A percentile compares a stretch with the other conserved stretches of the same genome.
Evolutionary conservation across 306 rosid species (phyloP).

Genomic region (Ammopiptanthus mongolicus): DNA sequence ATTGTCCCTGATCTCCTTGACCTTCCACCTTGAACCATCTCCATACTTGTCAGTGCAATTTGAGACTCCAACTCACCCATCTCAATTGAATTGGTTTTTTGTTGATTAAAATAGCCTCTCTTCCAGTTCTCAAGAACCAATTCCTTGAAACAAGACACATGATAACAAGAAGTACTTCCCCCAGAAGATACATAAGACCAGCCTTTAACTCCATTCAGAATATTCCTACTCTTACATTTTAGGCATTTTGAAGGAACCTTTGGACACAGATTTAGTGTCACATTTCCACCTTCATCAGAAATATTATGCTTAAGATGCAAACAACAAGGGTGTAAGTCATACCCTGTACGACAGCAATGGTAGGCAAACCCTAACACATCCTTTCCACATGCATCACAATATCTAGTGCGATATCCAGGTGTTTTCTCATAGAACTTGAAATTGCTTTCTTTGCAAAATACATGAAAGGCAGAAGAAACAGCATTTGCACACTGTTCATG

Average conservation of each 20-base stretch:
- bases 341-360: conserved; percentile 20
- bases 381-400: conserved; percentile 47
- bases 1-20: conserved; percentile 11
- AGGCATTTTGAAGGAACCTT: conserved; percentile 24
- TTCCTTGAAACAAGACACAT: conserved; percentile 44
- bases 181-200: conserved; percentile 37
- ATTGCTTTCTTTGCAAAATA: background rate
- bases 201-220: conserved; percentile 13
- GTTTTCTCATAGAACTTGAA: conserved; percentile 13
- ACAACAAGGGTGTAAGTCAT: conserved; percentile 44
- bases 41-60: conserved; percentile 1
- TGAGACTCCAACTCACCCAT: background rate
- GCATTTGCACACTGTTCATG: conserved; percentile 35
- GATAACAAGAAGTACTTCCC: conserved; percentile 25
- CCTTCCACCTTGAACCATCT: background rate
- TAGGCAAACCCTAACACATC: conserved; percentile 42
- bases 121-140: conserved; percentile 34
- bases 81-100: background rate
- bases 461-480: conserved; percentile 4
- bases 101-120: conserved; percentile 21
- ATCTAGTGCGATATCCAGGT: background rate
- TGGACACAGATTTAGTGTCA: conserved; percentile 3
- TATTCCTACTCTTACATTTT: conserved; percentile 27
- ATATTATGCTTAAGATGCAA: conserved; percentile 19
- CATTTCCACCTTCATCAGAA: background rate